phyloP scores from a whole-genome alignment of 2,329 filamentous ascomycete species.

The Botrytis elliptica region DNA sequence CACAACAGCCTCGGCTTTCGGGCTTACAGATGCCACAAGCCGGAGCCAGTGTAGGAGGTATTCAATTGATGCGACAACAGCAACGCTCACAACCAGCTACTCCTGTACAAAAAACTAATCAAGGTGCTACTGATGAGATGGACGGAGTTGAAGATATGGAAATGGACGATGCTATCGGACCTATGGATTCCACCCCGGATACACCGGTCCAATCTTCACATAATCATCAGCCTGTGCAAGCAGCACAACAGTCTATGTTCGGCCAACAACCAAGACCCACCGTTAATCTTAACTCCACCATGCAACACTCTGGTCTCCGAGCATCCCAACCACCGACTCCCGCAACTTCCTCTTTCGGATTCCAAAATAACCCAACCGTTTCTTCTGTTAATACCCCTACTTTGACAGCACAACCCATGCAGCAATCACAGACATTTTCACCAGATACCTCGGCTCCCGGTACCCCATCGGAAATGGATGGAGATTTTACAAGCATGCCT shows the following conservation, averaged over 20 bases:
- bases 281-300: conserved; percentile 69
- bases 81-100: conserved; percentile 39
- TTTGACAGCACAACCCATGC: conserved; percentile 70
- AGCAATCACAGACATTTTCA: conserved; percentile 46
- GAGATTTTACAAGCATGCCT: conserved; percentile 62
- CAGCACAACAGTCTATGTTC: conserved; percentile 64
- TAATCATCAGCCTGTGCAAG: conserved; percentile 62
- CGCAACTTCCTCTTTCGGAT: conserved; percentile 70
- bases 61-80: conserved; percentile 40
- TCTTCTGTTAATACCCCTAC: conserved; percentile 97
- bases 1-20: conserved; percentile 30
- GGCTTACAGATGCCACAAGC: conserved; percentile 36
- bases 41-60: conserved; percentile 36
- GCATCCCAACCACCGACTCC: conserved; percentile 86
- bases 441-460: conserved; percentile 66
- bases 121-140: conserved; percentile 57
- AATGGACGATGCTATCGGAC: conserved; percentile 78
- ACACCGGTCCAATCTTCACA: conserved; percentile 34
- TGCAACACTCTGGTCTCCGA: conserved; percentile 75
- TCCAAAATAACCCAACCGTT: conserved; percentile 92
- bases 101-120: conserved; percentile 35
- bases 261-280: conserved; percentile 66
- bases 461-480: conserved; percentile 72
- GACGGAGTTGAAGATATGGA: conserved; percentile 94
- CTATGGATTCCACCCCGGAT: conserved; percentile 62